phyloP scores from a whole-genome alignment of 495 filamentous ascomycete species.

The Oleoguttula mirabilis region DNA sequence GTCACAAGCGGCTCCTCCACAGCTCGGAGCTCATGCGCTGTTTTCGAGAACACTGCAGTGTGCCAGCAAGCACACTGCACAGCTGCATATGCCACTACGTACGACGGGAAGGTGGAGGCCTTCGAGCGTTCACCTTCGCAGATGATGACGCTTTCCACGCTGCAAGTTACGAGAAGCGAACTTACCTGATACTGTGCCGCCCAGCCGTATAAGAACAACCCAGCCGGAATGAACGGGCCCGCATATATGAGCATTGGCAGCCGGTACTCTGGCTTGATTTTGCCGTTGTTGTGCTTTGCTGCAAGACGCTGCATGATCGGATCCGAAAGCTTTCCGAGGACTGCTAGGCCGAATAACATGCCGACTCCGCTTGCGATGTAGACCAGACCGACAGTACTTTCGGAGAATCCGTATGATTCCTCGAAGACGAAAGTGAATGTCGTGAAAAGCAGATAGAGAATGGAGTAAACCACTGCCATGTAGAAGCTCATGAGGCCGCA shows the following conservation, averaged over 20 bases:
- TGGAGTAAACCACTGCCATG: conserved; percentile 28
- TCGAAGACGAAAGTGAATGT: conserved; percentile 35
- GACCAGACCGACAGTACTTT: conserved; percentile 25
- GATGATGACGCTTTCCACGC: no score
- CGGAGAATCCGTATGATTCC: conserved; percentile 28
- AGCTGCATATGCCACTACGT: no score
- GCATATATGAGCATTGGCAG: conserved; percentile 28
- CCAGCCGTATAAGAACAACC: conserved; percentile 30
- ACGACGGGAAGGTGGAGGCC: no score
- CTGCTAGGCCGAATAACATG: conserved; percentile 26
- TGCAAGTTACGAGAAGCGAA: no score
- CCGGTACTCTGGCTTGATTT: conserved; percentile 29
- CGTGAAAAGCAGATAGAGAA: conserved; percentile 33
- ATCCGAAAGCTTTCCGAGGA: conserved; percentile 24
- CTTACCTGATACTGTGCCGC: conserved; percentile 18
- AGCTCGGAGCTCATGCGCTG: no score
- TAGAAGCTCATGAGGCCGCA: conserved; percentile 30
- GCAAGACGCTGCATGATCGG: conserved; percentile 24
- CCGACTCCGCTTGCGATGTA: conserved; percentile 29
- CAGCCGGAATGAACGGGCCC: conserved; percentile 24
- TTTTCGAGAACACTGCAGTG: no score
- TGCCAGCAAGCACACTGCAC: no score
- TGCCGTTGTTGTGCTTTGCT: conserved; percentile 22
- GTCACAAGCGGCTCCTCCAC: no score
- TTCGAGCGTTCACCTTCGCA: no score